Percentiles rank a stretch among this genome's conserved stretches.
Conservation (phyloP, 2,329 filamentous ascomycete species). For the Tolypocladium endophyticum region DNA sequence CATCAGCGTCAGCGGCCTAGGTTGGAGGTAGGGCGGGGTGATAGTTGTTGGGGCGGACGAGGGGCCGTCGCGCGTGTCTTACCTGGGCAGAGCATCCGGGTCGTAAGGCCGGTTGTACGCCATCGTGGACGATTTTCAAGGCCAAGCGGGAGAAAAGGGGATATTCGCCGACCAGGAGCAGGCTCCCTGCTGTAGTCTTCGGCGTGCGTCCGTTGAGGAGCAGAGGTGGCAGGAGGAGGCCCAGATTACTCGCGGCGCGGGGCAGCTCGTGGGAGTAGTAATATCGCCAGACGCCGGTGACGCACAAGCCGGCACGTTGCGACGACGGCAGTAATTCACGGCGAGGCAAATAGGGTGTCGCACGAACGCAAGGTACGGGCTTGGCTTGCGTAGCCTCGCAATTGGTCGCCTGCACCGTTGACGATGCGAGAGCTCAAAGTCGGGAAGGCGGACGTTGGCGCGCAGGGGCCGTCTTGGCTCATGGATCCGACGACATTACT, state of each 20-base stretch:
- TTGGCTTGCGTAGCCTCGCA: not conserved
- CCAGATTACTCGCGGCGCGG: not conserved
- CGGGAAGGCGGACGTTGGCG: not conserved
- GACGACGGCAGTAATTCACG: not conserved
- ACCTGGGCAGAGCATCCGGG: conserved; percentile 89
- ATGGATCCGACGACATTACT: not conserved
- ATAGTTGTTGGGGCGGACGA: not conserved
- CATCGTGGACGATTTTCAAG: conserved; percentile 41
- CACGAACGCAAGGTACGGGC: not conserved
- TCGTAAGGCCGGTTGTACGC: conserved; percentile 92
- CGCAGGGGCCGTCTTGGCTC: not conserved
- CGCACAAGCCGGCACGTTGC: not conserved
- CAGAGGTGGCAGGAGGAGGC: not conserved
- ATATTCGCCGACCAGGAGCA: not conserved
- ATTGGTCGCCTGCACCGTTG: not conserved
- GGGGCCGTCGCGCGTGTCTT: conserved; percentile 25
- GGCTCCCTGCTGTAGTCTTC: not conserved
- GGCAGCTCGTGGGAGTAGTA: not conserved
- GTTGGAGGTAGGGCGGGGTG: not conserved
- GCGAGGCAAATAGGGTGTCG: not conserved
- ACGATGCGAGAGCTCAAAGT: not conserved
- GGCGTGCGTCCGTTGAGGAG: not conserved
- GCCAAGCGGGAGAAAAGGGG: not conserved
- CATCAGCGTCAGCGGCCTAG: conserved; percentile 12
- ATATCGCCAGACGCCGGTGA: not conserved